Percentiles rank a stretch among this genome's conserved stretches.
Evolutionary conservation across 306 rosid genomes (phyloP).

Genomic region (Malus orientalis): DNA sequence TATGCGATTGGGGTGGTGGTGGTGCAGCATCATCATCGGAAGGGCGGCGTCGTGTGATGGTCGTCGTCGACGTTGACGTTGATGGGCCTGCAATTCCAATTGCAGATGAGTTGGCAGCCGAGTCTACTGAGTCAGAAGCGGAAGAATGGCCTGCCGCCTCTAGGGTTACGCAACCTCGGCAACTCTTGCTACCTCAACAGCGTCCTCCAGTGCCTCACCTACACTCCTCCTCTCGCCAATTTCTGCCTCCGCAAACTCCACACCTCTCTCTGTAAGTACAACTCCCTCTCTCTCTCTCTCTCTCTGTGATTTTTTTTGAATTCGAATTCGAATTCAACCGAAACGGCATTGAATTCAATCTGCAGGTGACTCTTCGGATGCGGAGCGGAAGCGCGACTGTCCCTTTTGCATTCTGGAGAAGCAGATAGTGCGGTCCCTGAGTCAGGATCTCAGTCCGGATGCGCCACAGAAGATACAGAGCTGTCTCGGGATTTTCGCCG

Average conservation of each 20-base stretch:
- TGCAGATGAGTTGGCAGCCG: constrained; percentile 98
- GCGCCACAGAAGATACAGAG: constrained; percentile 68
- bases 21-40: constrained; percentile 27
- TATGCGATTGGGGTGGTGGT: constrained; percentile 68
- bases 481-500: constrained; percentile 68
- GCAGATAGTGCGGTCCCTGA: constrained; percentile 67
- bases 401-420: constrained; percentile 87
- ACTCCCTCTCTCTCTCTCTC: background rate
- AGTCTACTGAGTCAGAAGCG: constrained; percentile 79
- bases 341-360: background rate
- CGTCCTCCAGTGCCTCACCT: constrained; percentile 99
- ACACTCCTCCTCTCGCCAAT: constrained; percentile 99
- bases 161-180: constrained; percentile 92
- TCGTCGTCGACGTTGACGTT: constrained; percentile 53
- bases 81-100: constrained; percentile 70
- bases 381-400: constrained; percentile 57
- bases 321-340: background rate
- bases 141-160: constrained; percentile 67
- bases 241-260: constrained; percentile 84
- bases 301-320: background rate
- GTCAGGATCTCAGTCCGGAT: constrained; percentile 58
- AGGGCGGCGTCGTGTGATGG: constrained; percentile 61
- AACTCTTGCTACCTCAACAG: constrained; percentile 96
- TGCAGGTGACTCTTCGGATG: constrained; percentile 60
- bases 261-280: constrained; percentile 55